Conservation (phyloP, 164 flowering plant genomes). For the Houttuynia cordata region DNA sequence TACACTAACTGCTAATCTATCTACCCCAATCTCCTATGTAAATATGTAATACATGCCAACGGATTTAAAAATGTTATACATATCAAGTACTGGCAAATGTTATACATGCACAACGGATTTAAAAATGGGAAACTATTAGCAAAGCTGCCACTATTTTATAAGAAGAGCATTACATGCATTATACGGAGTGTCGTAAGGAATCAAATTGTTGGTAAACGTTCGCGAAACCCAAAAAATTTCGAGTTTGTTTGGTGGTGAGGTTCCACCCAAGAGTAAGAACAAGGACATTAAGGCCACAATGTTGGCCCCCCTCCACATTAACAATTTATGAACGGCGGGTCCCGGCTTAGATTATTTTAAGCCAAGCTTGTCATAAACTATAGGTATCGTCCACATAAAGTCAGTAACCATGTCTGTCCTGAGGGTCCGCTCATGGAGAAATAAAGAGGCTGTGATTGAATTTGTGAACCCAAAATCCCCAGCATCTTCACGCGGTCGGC, state of each 20-base stretch:
- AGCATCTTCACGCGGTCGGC: slow-evolving; percentile 6
- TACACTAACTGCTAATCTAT: background rate
- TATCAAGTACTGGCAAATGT: too few relatives aligned
- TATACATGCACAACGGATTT: too few relatives aligned
- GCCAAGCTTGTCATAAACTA: slow-evolving; percentile 1
- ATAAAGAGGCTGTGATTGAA: slow-evolving; percentile 1
- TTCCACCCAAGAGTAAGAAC: slow-evolving; percentile 8
- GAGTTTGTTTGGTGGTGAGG: slow-evolving; percentile 16
- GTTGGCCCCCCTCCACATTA: slow-evolving; percentile 10
- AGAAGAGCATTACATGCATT: too few relatives aligned
- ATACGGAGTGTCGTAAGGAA: background rate
- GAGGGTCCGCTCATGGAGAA: background rate
- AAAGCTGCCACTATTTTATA: background rate
- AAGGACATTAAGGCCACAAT: slow-evolving; percentile 9
- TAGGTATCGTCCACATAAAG: background rate
- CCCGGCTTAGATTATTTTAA: background rate
- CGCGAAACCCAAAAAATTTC: slow-evolving; percentile 2
- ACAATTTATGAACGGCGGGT: slow-evolving; percentile 16
- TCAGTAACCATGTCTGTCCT: background rate
- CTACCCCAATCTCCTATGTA: background rate
- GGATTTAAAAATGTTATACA: too few relatives aligned
- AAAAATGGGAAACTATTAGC: background rate
- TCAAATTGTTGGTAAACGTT: background rate
- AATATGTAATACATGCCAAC: too few relatives aligned
- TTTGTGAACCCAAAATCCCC: slow-evolving; percentile 5